Base-by-base conservation (phyloP, 768 basidiomycete genomes). In the Mycena crocata region DNA sequence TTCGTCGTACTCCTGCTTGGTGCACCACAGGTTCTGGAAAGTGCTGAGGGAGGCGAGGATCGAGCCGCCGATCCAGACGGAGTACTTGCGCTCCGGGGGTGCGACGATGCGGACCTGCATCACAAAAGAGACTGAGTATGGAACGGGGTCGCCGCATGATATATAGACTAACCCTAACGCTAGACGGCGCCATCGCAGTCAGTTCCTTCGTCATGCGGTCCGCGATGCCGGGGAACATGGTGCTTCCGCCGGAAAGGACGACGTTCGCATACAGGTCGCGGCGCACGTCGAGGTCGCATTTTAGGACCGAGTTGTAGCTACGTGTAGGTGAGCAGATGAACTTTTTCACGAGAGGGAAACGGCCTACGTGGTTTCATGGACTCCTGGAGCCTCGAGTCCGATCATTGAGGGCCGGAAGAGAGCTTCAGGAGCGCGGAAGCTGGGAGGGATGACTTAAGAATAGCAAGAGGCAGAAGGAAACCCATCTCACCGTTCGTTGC, bases 161-260 rank as follows among this genome's bases (percentile, higher is more conserved):
- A 23, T 12, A 34, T 26, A 7, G 19, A 46, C 51, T 6, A 8
- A 79, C 81, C 86, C 89, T 89, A 85, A 91, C 86, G 73, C 86
- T 87, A 63, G 86, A 84, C 44, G 89, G 87, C 61, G 87, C 84
- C 70, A 89, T 83, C 26, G 85, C 79, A 58, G 85, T 87, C 73
- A 91, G 84, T 80, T 91, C 89, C 83, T 88, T 90, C 80, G 89
- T 86, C 88, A 90, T 89, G 71, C 89, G 84, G 85, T 88, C 57
- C 86, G 65, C 57, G n/a, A 70, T 63, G 32, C 69, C 69, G 28
- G 69, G 69, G 62, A 67, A 70, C 69, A 70, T 70, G 46, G 69
- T 70, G 40, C 48, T 70, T 23, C 69, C 69, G 39, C 69, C 69
- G 24, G 65, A 66, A 31, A 70, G 69, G 23, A 67, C 61, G 21